Conservation (phyloP, 805 yeast species). For the Yamadazyma tumulicola region DNA sequence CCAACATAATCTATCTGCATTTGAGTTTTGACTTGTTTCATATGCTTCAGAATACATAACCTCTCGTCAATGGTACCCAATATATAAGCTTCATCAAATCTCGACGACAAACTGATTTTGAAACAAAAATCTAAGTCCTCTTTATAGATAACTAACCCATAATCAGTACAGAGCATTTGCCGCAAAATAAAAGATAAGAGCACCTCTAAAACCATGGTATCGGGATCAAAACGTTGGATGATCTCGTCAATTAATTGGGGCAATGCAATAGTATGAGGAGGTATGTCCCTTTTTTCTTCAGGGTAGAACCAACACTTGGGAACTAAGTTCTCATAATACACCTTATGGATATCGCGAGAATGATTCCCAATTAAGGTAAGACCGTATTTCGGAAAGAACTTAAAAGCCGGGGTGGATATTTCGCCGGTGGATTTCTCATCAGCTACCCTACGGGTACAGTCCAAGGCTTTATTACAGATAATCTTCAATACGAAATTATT, state of each 20-base stretch:
- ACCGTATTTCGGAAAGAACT: constrained; percentile 1
- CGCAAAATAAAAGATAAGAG: background rate
- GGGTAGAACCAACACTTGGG: constrained; percentile 6
- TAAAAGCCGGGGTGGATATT: background rate
- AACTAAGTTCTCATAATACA: constrained; percentile 2
- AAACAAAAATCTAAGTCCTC: constrained; percentile 3
- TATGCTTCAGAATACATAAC: constrained; percentile 1
- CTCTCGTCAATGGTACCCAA: constrained; percentile 3
- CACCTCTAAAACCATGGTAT: constrained; percentile 4
- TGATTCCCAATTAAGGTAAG: constrained; percentile 1
- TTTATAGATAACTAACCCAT: constrained; percentile 3
- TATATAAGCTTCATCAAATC: constrained; percentile 4
- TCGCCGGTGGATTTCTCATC: background rate
- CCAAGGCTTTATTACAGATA: background rate
- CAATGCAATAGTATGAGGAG: background rate
- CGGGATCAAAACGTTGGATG: background rate
- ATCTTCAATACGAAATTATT: constrained; percentile 1
- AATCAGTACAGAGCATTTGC: constrained; percentile 1
- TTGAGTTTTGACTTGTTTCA: background rate
- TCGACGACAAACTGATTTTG: background rate
- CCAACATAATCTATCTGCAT: background rate
- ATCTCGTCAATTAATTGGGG: constrained; percentile 1
- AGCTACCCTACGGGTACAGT: background rate
- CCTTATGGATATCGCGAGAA: constrained; percentile 1
- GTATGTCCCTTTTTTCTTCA: background rate